Conservation (phyloP, 2,329 filamentous ascomycete genomes). For the Aspergillus sp. region DNA sequence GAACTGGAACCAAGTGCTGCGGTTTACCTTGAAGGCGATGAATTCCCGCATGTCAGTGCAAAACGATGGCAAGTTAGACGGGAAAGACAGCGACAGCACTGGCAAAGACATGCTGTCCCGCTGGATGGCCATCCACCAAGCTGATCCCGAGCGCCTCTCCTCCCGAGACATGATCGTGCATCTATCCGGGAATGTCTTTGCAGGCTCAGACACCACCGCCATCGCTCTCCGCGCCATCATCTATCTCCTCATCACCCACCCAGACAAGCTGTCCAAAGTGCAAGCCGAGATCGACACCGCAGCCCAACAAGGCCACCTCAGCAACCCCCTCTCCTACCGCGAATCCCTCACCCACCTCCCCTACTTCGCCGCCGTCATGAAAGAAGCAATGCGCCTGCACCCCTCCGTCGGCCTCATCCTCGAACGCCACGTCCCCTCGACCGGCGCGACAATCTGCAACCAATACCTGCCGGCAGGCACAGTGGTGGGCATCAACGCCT, state of each 20-base stretch:
- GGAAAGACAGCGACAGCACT: too few relatives aligned
- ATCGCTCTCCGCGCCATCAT: slow-evolving; percentile 36
- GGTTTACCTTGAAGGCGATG: too few relatives aligned
- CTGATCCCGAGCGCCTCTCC: slow-evolving; percentile 22
- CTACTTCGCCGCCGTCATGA: slow-evolving; percentile 31
- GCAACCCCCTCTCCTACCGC: slow-evolving; percentile 15
- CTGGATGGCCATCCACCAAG: slow-evolving; percentile 23
- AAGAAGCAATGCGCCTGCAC: slow-evolving; percentile 34
- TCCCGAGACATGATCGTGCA: slow-evolving; percentile 24
- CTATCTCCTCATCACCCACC: slow-evolving; percentile 33
- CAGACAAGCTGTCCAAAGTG: slow-evolving; percentile 26
- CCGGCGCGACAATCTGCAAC: slow-evolving; percentile 24
- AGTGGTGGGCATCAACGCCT: slow-evolving; percentile 41
- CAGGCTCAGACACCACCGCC: slow-evolving; percentile 29
- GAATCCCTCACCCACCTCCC: slow-evolving; percentile 26
- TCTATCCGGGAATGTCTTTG: slow-evolving; percentile 21
- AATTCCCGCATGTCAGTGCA: too few relatives aligned
- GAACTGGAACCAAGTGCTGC: not conserved
- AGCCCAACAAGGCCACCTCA: slow-evolving; percentile 13
- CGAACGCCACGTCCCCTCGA: slow-evolving; percentile 28
- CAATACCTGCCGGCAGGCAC: slow-evolving; percentile 33
- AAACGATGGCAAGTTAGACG: too few relatives aligned
- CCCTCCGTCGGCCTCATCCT: slow-evolving; percentile 30
- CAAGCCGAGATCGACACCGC: slow-evolving; percentile 36
- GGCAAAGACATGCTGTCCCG: slow-evolving; percentile 25